These are phyloP conservation scores for Phialophora tarda DNA, from an alignment of 2,329 filamentous ascomycete genomes.

Conservation along the genomic window DNA sequence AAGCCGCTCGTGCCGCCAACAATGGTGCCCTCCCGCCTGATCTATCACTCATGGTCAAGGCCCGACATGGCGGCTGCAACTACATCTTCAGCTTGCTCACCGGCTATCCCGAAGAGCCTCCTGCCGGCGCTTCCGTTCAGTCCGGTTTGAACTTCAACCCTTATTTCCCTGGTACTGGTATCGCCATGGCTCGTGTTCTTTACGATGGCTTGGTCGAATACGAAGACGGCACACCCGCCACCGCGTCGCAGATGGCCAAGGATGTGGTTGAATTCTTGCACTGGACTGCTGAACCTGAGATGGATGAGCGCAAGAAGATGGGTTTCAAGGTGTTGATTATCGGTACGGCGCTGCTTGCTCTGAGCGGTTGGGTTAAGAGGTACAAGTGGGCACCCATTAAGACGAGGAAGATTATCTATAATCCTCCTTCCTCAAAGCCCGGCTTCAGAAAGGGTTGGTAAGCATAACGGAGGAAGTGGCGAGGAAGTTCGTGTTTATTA, in stretches of 20 bases:
- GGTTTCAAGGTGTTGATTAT: constrained; percentile 93
- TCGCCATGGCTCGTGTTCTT: constrained; percentile 97
- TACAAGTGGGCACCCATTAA: constrained; percentile 99
- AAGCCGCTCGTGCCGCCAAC: constrained; percentile 96
- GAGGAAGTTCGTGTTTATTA: constrained; percentile 4
- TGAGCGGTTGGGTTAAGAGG: constrained; percentile 97
- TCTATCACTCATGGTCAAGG: constrained; percentile 97
- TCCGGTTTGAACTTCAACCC: constrained; percentile 99
- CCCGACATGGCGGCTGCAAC: constrained; percentile 93
- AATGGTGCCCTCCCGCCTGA: constrained; percentile 97
- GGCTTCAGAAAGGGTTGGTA: constrained; percentile 19
- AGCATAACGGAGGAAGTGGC: constrained; percentile 9
- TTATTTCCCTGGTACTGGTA: constrained; percentile 96
- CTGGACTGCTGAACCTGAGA: constrained; percentile 98
- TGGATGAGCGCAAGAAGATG: constrained; percentile 99
- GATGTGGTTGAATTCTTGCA: constrained; percentile 98
- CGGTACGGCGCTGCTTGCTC: constrained; percentile 75
- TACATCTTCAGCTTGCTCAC: constrained; percentile 98
- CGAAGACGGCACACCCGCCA: constrained; percentile 92
- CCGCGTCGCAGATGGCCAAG: constrained; percentile 99
- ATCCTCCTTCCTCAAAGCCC: constrained; percentile 49
- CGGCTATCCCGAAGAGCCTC: constrained; percentile 95
- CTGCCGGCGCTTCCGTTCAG: constrained; percentile 82
- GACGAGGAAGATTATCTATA: constrained; percentile 90
- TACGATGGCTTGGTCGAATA: constrained; percentile 98